These are phyloP conservation scores for Mortierella sp. DNA, from an alignment of 371 early-diverging fungal species.

Conservation along the genomic window DNA sequence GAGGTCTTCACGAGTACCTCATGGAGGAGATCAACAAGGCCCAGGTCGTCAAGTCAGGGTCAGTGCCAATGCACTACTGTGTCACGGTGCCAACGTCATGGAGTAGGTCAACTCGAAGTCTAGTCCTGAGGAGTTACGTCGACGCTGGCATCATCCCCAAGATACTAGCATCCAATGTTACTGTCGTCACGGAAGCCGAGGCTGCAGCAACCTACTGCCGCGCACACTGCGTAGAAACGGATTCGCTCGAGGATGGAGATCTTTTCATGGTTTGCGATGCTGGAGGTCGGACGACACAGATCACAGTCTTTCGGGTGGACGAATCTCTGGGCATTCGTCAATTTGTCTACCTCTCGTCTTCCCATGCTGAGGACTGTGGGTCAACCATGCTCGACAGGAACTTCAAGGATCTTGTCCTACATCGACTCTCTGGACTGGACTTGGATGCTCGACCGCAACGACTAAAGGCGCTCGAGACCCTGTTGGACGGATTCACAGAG, in stretches of 20 bases:
- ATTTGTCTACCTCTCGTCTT: slow-evolving; percentile 42
- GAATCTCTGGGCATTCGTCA: slow-evolving; percentile 47
- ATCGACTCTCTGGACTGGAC: slow-evolving; percentile 33
- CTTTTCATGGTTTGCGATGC: slow-evolving; percentile 61
- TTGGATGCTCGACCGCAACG: slow-evolving; percentile 43
- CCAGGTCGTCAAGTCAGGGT: slow-evolving; percentile 40
- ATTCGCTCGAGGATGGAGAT: slow-evolving; percentile 41
- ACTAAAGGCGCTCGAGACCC: slow-evolving; percentile 50
- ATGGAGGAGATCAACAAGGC: slow-evolving; percentile 52
- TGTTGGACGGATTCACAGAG: slow-evolving; percentile 46
- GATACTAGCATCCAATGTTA: slow-evolving; percentile 46
- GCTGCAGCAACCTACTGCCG: slow-evolving; percentile 55
- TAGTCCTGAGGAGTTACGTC: slow-evolving; percentile 48
- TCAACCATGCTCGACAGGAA: slow-evolving; percentile 44
- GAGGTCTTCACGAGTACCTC: slow-evolving; percentile 34
- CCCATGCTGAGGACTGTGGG: slow-evolving; percentile 47
- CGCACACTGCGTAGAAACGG: slow-evolving; percentile 49
- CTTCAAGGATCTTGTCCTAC: slow-evolving; percentile 36
- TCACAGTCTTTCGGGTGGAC: slow-evolving; percentile 49
- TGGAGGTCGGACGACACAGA: slow-evolving; percentile 46
- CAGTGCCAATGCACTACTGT: slow-evolving; percentile 45
- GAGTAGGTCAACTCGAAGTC: slow-evolving; percentile 40
- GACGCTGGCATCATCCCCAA: slow-evolving; percentile 44
- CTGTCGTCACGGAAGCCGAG: slow-evolving; percentile 54
- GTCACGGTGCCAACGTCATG: slow-evolving; percentile 51